Evolutionary conservation across 805 yeast species (phyloP).

Genomic region (Peterozyma xylosa): DNA sequence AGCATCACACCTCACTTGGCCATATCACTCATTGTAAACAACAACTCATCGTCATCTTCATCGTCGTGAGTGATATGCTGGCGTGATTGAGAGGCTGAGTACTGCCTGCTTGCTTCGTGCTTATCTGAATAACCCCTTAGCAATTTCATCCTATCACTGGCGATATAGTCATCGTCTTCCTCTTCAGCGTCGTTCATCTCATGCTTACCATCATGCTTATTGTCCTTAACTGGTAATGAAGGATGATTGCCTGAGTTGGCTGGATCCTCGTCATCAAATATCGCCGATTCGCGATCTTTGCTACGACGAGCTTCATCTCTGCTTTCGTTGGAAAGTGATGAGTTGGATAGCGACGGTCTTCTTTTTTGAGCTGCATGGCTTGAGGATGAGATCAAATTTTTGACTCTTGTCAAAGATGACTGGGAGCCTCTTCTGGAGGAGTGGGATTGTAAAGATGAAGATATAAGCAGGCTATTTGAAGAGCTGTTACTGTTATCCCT

Average conservation of each 20-base stretch:
- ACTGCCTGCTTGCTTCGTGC: slow-evolving; percentile 1
- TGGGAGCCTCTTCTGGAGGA: not conserved
- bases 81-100: slow-evolving; percentile 6
- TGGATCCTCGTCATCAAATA: not conserved
- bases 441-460: not conserved
- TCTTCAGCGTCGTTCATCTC: slow-evolving; percentile 26
- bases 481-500: slow-evolving; percentile 13
- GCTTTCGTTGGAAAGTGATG: not conserved
- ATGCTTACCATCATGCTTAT: slow-evolving; percentile 17
- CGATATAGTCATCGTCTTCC: slow-evolving; percentile 10
- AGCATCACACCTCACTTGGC: no score
- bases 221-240: no score
- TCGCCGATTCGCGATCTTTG: not conserved
- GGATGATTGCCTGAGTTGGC: not conserved
- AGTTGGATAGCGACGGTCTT: not conserved
- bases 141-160: not conserved
- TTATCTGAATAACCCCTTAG: slow-evolving; percentile 1
- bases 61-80: slow-evolving; percentile 18
- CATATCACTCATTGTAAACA: slow-evolving; percentile 74
- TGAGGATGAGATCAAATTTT: not conserved
- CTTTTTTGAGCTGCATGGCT: not conserved
- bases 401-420: not conserved
- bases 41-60: slow-evolving; percentile 59
- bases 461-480: not conserved
- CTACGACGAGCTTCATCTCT: not conserved